Conservation (phyloP, 495 filamentous ascomycete genomes). For the Penicillium lagena region DNA sequence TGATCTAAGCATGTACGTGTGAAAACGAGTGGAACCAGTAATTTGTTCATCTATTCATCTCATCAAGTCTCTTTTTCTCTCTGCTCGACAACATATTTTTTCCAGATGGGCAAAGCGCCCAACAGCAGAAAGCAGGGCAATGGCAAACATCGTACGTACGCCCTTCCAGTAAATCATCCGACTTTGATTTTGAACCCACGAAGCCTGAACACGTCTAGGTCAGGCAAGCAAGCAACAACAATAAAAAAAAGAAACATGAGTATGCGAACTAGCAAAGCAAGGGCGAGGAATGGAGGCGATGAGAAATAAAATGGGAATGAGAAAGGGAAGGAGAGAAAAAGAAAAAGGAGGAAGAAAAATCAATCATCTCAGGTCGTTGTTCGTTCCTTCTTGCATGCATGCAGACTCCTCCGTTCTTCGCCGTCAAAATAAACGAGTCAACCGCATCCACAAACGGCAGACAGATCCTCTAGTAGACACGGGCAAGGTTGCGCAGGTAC, state of each 20-base stretch:
- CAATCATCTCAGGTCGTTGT: slow-evolving; percentile 30
- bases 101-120: not conserved
- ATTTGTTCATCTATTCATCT: not conserved
- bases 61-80: not conserved
- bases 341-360: slow-evolving; percentile 7
- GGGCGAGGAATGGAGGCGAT: not conserved
- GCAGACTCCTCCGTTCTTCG: slow-evolving; percentile 16
- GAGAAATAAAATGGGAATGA: not conserved
- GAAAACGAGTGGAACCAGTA: not conserved
- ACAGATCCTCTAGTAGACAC: slow-evolving; percentile 62
- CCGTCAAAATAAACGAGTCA: slow-evolving; percentile 1
- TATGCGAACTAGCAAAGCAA: not conserved
- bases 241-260: not conserved
- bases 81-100: not conserved
- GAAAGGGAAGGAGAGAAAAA: not conserved
- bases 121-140: not conserved
- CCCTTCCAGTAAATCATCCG: not conserved
- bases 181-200: not conserved
- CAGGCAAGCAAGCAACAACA: not conserved
- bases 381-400: slow-evolving; percentile 22
- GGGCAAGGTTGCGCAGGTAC: slow-evolving; percentile 94
- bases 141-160: not conserved
- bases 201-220: not conserved
- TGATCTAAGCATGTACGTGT: not conserved
- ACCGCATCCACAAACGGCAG: not conserved